phyloP scores from a whole-genome alignment of 371 early-diverging fungal genomes.

The Syncephalastrum monosporum region DNA sequence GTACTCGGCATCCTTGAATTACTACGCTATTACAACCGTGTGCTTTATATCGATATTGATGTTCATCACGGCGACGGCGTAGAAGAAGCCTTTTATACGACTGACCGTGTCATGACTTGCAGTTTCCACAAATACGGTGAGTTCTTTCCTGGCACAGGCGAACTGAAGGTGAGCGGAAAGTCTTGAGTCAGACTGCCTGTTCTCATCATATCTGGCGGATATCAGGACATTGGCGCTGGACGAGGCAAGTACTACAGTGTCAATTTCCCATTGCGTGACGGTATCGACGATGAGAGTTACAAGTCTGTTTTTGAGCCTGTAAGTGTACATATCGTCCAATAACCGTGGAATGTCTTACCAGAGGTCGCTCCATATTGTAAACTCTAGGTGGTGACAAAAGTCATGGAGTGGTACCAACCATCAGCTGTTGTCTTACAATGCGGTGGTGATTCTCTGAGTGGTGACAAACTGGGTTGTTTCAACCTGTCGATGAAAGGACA shows the following conservation, averaged over 20 bases:
- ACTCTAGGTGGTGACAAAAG: constrained; percentile 71
- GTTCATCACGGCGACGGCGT: constrained; percentile 99
- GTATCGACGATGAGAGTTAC: constrained; percentile 96
- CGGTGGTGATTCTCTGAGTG: constrained; percentile 99
- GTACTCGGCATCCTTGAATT: constrained; percentile 96
- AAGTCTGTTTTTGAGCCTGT: constrained; percentile 85
- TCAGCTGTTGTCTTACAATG: constrained; percentile 98
- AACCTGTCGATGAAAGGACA: constrained; percentile 95
- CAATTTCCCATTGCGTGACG: constrained; percentile 98
- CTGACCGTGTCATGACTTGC: constrained; percentile 99
- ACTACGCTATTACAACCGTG: constrained; percentile 90
- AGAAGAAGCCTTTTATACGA: constrained; percentile 99
- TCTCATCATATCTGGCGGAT: constrained; percentile 1
- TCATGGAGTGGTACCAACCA: constrained; percentile 95
- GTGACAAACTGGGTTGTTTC: constrained; percentile 99
- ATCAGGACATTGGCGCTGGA: constrained; percentile 81
- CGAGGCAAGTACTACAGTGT: constrained; percentile 92
- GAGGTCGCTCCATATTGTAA: background rate
- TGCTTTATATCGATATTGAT: constrained; percentile 99
- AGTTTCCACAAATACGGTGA: constrained; percentile 99
- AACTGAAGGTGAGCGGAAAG: constrained; percentile 60
- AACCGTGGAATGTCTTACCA: background rate
- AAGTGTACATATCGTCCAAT: constrained; percentile 14
- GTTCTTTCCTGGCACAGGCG: constrained; percentile 99
- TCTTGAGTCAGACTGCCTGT: background rate